Base-by-base conservation (phyloP, 2,329 filamentous ascomycete species). In the Cryphonectria parasitica region DNA sequence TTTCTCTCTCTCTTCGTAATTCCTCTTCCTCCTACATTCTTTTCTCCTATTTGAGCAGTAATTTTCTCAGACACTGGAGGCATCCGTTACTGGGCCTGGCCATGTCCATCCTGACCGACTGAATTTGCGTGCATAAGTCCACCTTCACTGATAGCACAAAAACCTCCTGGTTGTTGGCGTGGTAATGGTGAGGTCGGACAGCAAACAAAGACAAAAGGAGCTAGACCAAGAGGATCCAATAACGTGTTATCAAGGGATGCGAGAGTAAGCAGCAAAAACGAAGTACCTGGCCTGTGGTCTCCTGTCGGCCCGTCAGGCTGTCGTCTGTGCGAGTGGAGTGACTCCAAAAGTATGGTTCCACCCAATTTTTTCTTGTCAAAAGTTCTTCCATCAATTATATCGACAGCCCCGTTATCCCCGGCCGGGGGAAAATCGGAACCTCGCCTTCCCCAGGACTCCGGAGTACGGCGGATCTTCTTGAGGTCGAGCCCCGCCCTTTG, bases 331-430 rank as follows among this genome's bases (percentile, higher is more conserved):
- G 58, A 56, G 71, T 72, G 71, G 71, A 70, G 71, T 72, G 71
- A 72, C 68, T 70, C 71, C 68, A 70, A 54, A 7, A 49, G 45
- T 49, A 22, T 67, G 65, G 65, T 41, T 28, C 65, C 65, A 67
- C 56, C 28, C 3, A 36, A n/a, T 19, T n/a, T 49, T 49, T 49
- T 43, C 64, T 67, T 39, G 54, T 54, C 17, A 62, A 36, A 62
- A 72, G 52, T 72, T 72, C 68, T 72, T 72, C 71, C 71, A 72
- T 72, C 71, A 72, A 72, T 72, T 41, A 69, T 62, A 70, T 45
- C 28, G 54, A 54, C 13, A 43, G 65, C 39, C 52, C 54, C 65
- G 7, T 58, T 43, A 45, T 67, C 65, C 65, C 65, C 65, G 65
- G 39, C 65, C 54, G 65, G 65, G 64, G 65, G 39, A 66, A 61